A percentile compares a stretch with the other conserved stretches of the same genome.
Evolutionary conservation across 129 eudicot species (phyloP).

Genomic region (Pseudognaphalium luteoalbum): DNA sequence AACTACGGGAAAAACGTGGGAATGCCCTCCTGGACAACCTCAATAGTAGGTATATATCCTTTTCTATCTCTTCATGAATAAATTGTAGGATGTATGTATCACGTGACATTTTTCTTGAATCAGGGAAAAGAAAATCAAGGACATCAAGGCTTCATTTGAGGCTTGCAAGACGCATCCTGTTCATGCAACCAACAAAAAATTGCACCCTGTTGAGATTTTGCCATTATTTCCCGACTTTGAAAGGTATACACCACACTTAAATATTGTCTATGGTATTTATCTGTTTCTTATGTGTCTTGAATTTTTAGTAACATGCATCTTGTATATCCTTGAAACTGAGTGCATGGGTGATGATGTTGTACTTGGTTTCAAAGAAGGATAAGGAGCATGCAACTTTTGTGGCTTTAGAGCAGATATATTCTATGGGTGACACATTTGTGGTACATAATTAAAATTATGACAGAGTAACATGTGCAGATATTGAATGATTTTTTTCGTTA

Average conservation of each 20-base stretch:
- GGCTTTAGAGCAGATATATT: too few species aligned
- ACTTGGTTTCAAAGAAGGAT: too few species aligned
- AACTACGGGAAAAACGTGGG: constrained; percentile 68
- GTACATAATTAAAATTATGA: too few species aligned
- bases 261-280: neutral
- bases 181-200: constrained; percentile 68
- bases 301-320: neutral
- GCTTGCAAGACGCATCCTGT: constrained; percentile 83
- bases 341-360: neutral
- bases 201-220: constrained; percentile 71
- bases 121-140: constrained; percentile 85
- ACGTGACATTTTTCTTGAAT: constrained; percentile 16
- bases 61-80: constrained; percentile 9
- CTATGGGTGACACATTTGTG: too few species aligned
- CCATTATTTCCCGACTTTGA: constrained; percentile 89
- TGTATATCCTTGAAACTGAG: neutral
- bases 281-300: neutral
- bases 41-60: constrained; percentile 54
- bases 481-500: too few species aligned
- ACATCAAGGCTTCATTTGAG: constrained; percentile 82
- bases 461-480: too few species aligned
- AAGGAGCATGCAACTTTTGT: too few species aligned
- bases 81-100: neutral
- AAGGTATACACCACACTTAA: constrained; percentile 46
- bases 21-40: constrained; percentile 57